Conservation (phyloP, 1,139 yeast species). For the Taphrina sp. region DNA sequence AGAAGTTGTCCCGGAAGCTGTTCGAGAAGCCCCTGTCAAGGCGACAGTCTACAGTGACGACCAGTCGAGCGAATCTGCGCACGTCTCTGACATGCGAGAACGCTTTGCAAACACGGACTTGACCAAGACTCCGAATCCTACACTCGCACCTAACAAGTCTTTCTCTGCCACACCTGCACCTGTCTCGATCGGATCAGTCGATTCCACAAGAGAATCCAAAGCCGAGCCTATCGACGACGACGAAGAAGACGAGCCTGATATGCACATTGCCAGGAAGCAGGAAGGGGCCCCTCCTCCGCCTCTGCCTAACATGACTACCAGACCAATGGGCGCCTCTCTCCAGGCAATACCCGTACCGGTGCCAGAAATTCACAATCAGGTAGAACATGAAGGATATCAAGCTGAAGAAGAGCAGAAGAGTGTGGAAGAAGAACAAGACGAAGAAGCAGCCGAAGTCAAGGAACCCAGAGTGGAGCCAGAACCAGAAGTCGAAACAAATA, state of each 20-base stretch:
- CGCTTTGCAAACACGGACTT: constrained; percentile 16
- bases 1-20: constrained; percentile 15
- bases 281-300: neutral
- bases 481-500: constrained; percentile 29
- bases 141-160: constrained; percentile 2
- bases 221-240: too few species aligned
- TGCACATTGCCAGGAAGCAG: neutral
- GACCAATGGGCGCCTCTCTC: constrained; percentile 15
- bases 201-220: too few species aligned
- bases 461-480: neutral
- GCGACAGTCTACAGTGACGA: constrained; percentile 33
- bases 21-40: constrained; percentile 36
- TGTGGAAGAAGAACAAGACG: constrained; percentile 28
- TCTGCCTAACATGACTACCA: constrained; percentile 13
- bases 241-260: neutral
- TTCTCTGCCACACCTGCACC: constrained; percentile 9
- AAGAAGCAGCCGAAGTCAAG: constrained; percentile 17
- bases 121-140: constrained; percentile 6
- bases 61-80: constrained; percentile 17
- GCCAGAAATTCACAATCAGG: constrained; percentile 36
- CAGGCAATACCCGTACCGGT: constrained; percentile 34
- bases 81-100: constrained; percentile 7
- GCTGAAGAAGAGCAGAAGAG: constrained; percentile 32
- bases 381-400: constrained; percentile 37
- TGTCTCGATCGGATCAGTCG: too few species aligned